Conservation (phyloP, 306 rosid genomes). For the Trichosanthes truncata region DNA sequence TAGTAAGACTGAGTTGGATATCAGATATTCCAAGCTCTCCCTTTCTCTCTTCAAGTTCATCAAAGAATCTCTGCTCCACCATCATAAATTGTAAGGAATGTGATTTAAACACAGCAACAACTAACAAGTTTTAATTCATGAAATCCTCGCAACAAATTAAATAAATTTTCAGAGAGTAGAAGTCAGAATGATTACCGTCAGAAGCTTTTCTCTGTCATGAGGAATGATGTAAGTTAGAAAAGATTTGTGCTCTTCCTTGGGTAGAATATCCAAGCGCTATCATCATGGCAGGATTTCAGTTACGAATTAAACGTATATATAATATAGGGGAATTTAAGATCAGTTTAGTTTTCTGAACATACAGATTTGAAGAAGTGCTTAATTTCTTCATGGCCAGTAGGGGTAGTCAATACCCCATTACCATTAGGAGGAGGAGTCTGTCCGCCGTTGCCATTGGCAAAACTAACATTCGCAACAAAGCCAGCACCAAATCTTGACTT, state of each 20-base stretch:
- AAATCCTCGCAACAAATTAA: background rate
- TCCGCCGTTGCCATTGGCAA: conserved; percentile 27
- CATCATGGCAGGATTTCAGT: conserved; percentile 25
- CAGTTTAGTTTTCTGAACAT: conserved; percentile 20
- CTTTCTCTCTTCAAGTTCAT: conserved; percentile 59
- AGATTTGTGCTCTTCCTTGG: conserved; percentile 60
- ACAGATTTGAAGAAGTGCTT: conserved; percentile 67
- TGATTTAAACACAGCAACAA: background rate
- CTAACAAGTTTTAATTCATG: background rate
- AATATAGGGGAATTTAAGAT: background rate
- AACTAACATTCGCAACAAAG: conserved; percentile 56
- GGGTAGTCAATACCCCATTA: conserved; percentile 24
- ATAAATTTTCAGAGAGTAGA: background rate
- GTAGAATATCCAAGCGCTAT: conserved; percentile 61
- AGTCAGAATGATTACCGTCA: background rate
- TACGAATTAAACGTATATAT: conserved; percentile 12
- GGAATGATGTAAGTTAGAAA: conserved; percentile 69
- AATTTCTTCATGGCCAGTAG: conserved; percentile 38
- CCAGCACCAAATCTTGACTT: conserved; percentile 83
- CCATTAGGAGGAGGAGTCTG: conserved; percentile 27
- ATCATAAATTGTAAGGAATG: conserved; percentile 4
- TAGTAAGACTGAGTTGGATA: conserved; percentile 73
- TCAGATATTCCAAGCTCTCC: conserved; percentile 63
- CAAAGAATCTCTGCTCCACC: conserved; percentile 48
- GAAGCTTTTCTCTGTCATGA: conserved; percentile 55